A percentile compares a stretch with the other conserved stretches of the same genome.
These are phyloP conservation scores for Hypomyces rosellus DNA, from an alignment of 2,329 filamentous ascomycete genomes.

Conservation along the genomic window DNA sequence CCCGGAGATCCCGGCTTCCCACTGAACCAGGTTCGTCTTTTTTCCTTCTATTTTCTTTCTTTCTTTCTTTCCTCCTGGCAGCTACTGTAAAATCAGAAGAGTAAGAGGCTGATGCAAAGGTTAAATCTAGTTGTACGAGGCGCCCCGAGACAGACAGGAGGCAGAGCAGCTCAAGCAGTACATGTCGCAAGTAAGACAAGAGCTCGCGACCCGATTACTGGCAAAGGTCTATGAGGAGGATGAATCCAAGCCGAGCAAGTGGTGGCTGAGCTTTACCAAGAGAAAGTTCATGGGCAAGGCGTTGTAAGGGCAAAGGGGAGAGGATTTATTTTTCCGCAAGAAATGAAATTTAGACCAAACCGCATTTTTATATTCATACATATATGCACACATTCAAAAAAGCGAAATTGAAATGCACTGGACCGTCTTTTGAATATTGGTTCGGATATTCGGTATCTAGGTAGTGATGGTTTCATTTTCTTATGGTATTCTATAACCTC, in stretches of 20 bases:
- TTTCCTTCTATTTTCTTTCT: neutral
- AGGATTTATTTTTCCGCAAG: neutral
- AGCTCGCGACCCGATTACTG: slow-evolving; percentile 75
- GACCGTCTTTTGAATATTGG: too few species aligned
- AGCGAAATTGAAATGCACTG: too few species aligned
- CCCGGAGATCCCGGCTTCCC: slow-evolving; percentile 91
- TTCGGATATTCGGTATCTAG: too few species aligned
- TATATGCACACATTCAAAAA: neutral
- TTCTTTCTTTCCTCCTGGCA: neutral
- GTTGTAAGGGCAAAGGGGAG: slow-evolving; percentile 46
- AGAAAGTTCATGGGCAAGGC: slow-evolving; percentile 99
- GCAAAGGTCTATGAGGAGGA: slow-evolving; percentile 80
- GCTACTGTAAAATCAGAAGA: too few species aligned
- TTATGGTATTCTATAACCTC: too few species aligned
- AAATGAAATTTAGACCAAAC: neutral
- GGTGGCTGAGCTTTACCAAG: slow-evolving; percentile 99
- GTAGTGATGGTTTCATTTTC: too few species aligned
- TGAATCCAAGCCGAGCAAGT: slow-evolving; percentile 69
- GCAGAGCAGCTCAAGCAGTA: slow-evolving; percentile 86
- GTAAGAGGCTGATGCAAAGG: neutral
- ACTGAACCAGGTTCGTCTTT: slow-evolving; percentile 65
- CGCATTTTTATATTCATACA: neutral
- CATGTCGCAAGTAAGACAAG: slow-evolving; percentile 86
- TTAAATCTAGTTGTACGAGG: slow-evolving; percentile 69
- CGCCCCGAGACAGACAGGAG: slow-evolving; percentile 79